Evolutionary conservation across 441 rosid genomes (phyloP), one percentile per base, ranked within the genome.

Genomic region (Jatropha podagrica): DNA sequence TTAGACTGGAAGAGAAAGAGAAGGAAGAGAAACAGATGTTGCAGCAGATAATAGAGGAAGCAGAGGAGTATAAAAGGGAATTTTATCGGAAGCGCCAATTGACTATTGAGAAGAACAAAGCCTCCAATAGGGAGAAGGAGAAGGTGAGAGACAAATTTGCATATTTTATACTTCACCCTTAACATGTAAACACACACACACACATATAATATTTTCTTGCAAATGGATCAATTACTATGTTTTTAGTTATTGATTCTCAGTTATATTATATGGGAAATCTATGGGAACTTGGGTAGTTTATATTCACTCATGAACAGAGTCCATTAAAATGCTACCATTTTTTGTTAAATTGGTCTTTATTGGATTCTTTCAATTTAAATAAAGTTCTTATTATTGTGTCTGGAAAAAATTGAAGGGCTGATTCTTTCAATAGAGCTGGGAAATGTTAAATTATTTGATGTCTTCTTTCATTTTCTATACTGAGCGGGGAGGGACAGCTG

Each of bases 1-100:
- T 88, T 65, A 84, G 85, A 68, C 86, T 91, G 4, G 89, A 88
- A 84, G 95, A 90, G 80, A 92, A 93, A 86, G 91, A 90, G 85
- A 89, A 82, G 77, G 81, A 83, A 74, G 98, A 92, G 88, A 93
- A 89, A 84, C 94, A 88, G 85, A 86, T 81, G 90, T 75, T 89
- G 68, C 77, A 84, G 75, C 88, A 87, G 88, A 85, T 90, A 72
- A 85, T 89, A 54, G 80, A 83, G 40, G 91, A 92, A 79, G 97
- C 98, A 20, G 93, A 92, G 32, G 93, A 89, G 26, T 92, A 59
- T 78, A 91, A 85, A 76, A 78, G 83, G 75, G 84, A 89, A 65
- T 92, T 93, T 70, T 88, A 89, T 42, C 88, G 82, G 84, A 93
- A 92, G 78, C 83, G 92, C 77, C 86, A 84, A 52, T 82, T 78